Evolutionary conservation across 176 grass and related monocot species (phyloP).

Genomic region (Ampelocalamus luodianensis): DNA sequence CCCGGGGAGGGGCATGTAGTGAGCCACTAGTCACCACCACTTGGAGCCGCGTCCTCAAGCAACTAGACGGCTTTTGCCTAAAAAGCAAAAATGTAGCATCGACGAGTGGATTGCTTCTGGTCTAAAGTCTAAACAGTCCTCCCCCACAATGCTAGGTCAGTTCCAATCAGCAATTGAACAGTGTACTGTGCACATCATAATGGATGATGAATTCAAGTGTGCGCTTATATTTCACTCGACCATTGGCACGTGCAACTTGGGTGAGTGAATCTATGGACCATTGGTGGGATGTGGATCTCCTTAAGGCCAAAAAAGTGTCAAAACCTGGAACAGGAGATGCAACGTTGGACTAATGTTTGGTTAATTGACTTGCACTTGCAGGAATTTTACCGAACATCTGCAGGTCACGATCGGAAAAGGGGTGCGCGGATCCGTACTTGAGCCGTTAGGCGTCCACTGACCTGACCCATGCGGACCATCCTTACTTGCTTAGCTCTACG

Average conservation of each 20-base stretch:
- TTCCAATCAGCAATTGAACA: background rate
- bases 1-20: constrained; percentile 14
- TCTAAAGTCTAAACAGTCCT: background rate
- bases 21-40: constrained; percentile 44
- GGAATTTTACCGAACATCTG: constrained; percentile 27
- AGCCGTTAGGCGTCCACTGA: background rate
- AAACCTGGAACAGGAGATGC: background rate
- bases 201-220: background rate
- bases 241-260: background rate
- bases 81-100: background rate
- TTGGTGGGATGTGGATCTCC: background rate
- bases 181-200: background rate
- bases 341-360: constrained; percentile 16
- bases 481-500: background rate
- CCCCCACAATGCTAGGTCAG: background rate
- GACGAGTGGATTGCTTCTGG: constrained; percentile 32
- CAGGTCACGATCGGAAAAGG: background rate
- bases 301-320: background rate
- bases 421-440: constrained; percentile 27
- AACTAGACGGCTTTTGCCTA: background rate
- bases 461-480: background rate
- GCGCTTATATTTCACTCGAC: background rate
- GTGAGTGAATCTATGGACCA: background rate
- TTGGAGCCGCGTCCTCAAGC: constrained; percentile 7
- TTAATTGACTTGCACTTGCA: background rate